Conservation (phyloP, 192 early-diverging fungal species). For the Podochytrium sp. region DNA sequence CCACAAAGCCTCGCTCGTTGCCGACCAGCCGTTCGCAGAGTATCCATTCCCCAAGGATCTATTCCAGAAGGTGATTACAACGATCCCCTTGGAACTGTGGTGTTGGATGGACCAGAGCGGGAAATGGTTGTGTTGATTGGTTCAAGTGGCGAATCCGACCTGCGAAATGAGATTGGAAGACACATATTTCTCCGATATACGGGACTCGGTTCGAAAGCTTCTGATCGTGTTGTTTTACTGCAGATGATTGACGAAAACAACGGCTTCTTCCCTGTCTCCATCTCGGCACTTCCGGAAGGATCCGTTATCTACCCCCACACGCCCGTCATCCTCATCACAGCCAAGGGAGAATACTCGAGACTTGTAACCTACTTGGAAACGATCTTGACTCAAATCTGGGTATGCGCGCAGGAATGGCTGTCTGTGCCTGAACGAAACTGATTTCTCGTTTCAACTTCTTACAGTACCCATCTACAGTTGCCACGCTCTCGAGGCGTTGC, state of each 20-base stretch:
- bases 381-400: constrained; percentile 81
- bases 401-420: constrained; percentile 28
- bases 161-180: too few relatives aligned
- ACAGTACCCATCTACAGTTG: constrained; percentile 84
- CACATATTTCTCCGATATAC: too few relatives aligned
- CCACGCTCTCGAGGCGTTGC: constrained; percentile 75
- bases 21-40: constrained; percentile 3
- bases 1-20: constrained; percentile 65
- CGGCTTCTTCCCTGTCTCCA: constrained; percentile 85
- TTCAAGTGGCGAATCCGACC: too few relatives aligned
- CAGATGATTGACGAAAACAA: constrained; percentile 77
- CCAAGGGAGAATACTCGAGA: constrained; percentile 69
- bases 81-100: background rate
- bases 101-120: background rate
- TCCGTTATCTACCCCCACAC: constrained; percentile 80
- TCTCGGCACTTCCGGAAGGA: constrained; percentile 80
- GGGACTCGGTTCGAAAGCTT: too few relatives aligned
- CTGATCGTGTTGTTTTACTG: too few relatives aligned
- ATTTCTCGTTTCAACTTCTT: background rate
- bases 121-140: background rate
- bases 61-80: constrained; percentile 61
- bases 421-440: background rate
- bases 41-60: constrained; percentile 81
- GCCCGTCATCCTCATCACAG: constrained; percentile 82
- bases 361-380: constrained; percentile 87